A percentile compares a stretch with the other conserved stretches of the same genome.
These are phyloP conservation scores for Pseudomassariella vexata DNA, from an alignment of 2,329 filamentous ascomycete species.

Conservation along the genomic window DNA sequence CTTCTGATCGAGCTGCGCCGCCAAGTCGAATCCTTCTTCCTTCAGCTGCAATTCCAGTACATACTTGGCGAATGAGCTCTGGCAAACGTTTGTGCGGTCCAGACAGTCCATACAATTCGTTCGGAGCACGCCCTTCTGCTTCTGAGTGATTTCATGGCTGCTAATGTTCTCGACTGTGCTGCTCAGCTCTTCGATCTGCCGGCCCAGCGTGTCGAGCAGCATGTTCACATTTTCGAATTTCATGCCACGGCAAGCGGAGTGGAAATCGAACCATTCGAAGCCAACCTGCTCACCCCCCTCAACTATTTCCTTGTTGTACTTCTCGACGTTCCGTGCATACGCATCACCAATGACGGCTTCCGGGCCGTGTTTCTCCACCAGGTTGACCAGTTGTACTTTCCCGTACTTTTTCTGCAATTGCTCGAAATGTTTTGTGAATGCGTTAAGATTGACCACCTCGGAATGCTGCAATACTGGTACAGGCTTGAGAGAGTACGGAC, in stretches of 20 bases:
- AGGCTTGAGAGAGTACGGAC: constrained; percentile 88
- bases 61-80: constrained; percentile 82
- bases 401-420: constrained; percentile 67
- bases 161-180: constrained; percentile 55
- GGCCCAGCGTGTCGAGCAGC: constrained; percentile 64
- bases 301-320: constrained; percentile 58
- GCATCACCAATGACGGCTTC: constrained; percentile 74
- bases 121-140: constrained; percentile 72
- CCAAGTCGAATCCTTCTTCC: constrained; percentile 69
- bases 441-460: constrained; percentile 67
- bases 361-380: constrained; percentile 83
- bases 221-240: constrained; percentile 91
- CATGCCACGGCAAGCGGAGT: constrained; percentile 88
- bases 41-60: constrained; percentile 76
- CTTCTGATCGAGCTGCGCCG: constrained; percentile 67
- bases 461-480: constrained; percentile 79
- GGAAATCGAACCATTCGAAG: constrained; percentile 98
- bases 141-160: constrained; percentile 28
- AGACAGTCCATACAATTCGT: constrained; percentile 99
- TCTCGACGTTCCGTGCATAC: constrained; percentile 64
- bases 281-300: constrained; percentile 42
- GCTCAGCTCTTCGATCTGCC: constrained; percentile 63
- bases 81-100: constrained; percentile 92
- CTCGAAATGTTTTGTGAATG: constrained; percentile 75
- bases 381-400: constrained; percentile 68